Conservation (phyloP, 345 rosid genomes). For the Salix purpurea region DNA sequence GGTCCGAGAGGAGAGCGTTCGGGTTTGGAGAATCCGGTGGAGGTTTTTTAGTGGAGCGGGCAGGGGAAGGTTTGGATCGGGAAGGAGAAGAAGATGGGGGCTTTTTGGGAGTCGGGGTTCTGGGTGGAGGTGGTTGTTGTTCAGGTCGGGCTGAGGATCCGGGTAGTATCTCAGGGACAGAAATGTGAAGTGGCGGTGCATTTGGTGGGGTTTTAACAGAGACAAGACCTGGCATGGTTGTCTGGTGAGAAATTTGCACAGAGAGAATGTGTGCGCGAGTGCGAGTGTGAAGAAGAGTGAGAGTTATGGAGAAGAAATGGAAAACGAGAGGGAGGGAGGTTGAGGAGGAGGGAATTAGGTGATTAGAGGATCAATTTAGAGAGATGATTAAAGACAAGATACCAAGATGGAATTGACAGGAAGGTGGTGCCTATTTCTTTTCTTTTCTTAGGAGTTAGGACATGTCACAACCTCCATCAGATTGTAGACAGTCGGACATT, state of each 20-base stretch:
- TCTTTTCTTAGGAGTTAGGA: not conserved
- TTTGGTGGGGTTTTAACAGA: constrained; percentile 81
- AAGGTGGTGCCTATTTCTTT: not conserved
- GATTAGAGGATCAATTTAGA: constrained; percentile 1
- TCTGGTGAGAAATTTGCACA: not conserved
- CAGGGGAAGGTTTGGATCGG: constrained; percentile 74
- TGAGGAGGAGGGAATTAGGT: not conserved
- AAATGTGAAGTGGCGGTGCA: constrained; percentile 57
- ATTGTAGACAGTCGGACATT: too few species aligned
- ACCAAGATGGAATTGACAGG: constrained; percentile 7
- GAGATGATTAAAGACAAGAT: not conserved
- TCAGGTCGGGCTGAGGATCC: constrained; percentile 35
- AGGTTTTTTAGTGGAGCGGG: constrained; percentile 61
- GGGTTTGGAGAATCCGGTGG: constrained; percentile 59
- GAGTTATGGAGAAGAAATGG: not conserved
- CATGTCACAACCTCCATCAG: not conserved
- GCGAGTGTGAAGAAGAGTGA: not conserved
- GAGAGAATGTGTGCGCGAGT: not conserved
- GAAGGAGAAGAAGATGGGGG: constrained; percentile 77
- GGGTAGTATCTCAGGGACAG: constrained; percentile 56
- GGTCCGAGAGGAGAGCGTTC: constrained; percentile 31
- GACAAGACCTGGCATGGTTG: constrained; percentile 81
- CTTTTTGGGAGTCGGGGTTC: constrained; percentile 33
- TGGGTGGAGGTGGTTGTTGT: constrained; percentile 27
- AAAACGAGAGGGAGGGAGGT: not conserved